A percentile compares a stretch with the other conserved stretches of the same genome.
Evolutionary conservation across 495 filamentous ascomycete species (phyloP).

Genomic region (Parathielavia appendiculata): DNA sequence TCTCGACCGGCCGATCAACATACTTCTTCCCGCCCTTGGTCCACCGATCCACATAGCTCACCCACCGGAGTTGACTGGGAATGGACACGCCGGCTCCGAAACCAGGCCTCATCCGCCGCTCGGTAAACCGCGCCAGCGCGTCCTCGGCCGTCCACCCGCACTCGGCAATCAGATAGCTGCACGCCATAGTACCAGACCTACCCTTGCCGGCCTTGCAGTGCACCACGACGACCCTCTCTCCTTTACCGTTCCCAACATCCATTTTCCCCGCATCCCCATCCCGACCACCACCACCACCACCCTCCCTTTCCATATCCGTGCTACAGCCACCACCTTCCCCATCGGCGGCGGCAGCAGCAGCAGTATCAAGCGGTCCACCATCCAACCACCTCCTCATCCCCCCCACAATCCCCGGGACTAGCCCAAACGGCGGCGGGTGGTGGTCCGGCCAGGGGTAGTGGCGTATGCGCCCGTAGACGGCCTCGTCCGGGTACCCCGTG

Average conservation of each 20-base stretch:
- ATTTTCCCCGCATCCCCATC: background rate
- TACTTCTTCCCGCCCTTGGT: conserved; percentile 66
- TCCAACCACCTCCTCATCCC: conserved; percentile 84
- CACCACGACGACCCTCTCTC: conserved; percentile 70
- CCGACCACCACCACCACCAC: background rate
- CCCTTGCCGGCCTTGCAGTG: conserved; percentile 98
- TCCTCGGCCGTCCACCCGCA: conserved; percentile 77
- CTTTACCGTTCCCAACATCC: background rate
- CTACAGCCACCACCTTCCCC: background rate
- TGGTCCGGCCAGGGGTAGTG: conserved; percentile 98
- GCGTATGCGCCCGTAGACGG: conserved; percentile 74
- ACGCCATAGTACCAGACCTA: conserved; percentile 80
- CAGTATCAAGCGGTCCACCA: conserved; percentile 36
- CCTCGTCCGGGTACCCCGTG: conserved; percentile 86
- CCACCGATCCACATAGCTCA: conserved; percentile 90
- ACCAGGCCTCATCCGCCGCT: conserved; percentile 77
- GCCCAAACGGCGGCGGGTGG: conserved; percentile 86
- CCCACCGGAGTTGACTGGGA: conserved; percentile 81
- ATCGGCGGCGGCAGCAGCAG: background rate
- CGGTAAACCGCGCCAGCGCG: conserved; percentile 78
- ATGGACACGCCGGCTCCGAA: conserved; percentile 92
- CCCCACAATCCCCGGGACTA: conserved; percentile 82
- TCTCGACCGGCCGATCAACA: conserved; percentile 75
- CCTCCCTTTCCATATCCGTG: background rate
- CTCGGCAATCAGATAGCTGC: conserved; percentile 83